These are phyloP conservation scores for Prototheca cutis DNA, from an alignment of 163 green algal genomes.

Conservation along the genomic window DNA sequence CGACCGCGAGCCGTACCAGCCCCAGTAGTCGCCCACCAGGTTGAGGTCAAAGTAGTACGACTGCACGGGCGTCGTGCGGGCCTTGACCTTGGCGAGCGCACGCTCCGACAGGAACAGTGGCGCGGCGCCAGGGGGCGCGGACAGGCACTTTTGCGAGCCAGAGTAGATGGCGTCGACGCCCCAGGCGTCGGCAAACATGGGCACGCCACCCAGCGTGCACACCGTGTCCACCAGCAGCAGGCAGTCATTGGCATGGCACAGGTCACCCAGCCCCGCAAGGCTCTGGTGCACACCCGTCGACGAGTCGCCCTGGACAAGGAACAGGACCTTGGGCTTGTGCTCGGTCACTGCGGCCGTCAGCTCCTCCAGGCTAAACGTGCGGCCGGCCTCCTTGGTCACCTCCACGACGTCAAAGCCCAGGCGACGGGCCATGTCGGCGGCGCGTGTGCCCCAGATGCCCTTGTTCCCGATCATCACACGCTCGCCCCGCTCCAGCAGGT, in stretches of 20 bases:
- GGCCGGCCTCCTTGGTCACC: constrained; percentile 47
- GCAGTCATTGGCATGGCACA: constrained; percentile 61
- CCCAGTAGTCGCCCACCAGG: constrained; percentile 90
- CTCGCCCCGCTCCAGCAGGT: constrained; percentile 85
- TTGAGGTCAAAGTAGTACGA: constrained; percentile 93
- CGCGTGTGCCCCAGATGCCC: constrained; percentile 70
- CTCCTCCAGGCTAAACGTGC: constrained; percentile 51
- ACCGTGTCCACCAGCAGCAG: constrained; percentile 92
- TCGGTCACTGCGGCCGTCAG: constrained; percentile 50
- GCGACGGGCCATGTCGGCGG: constrained; percentile 43
- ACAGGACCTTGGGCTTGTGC: constrained; percentile 75
- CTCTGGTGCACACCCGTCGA: constrained; percentile 77
- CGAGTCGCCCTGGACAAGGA: constrained; percentile 77
- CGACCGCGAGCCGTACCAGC: constrained; percentile 65
- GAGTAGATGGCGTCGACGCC: constrained; percentile 82
- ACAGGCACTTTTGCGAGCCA: constrained; percentile 83
- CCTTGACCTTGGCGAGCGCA: constrained; percentile 71
- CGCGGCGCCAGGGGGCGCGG: constrained; percentile 57
- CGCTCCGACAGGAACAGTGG: constrained; percentile 55
- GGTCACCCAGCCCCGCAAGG: constrained; percentile 67
- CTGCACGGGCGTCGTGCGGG: constrained; percentile 51
- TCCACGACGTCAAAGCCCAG: constrained; percentile 53
- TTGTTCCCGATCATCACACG: constrained; percentile 74
- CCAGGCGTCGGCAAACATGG: constrained; percentile 71
- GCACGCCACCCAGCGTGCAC: constrained; percentile 83